These are phyloP conservation scores for Diospyros kaki DNA, from an alignment of 148 eudicot species.

Conservation along the genomic window DNA sequence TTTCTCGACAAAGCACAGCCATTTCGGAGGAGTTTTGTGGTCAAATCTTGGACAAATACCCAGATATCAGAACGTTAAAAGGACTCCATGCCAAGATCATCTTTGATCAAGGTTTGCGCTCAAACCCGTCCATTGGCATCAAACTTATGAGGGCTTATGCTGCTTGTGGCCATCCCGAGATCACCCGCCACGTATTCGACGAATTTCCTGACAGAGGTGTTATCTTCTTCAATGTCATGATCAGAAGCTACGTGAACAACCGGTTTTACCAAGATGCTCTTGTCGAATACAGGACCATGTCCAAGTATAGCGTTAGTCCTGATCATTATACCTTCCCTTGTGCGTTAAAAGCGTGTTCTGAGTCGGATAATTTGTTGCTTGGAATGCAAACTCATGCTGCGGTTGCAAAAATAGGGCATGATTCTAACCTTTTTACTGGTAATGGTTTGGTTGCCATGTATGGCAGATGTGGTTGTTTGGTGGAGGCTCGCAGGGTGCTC, in stretches of 20 bases:
- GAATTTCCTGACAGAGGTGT: conserved; percentile 56
- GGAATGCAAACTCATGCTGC: conserved; percentile 57
- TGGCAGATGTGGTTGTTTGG: conserved; percentile 62
- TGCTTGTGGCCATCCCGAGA: conserved; percentile 33
- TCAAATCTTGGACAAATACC: conserved; percentile 50
- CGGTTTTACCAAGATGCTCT: conserved; percentile 47
- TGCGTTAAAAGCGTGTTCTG: conserved; percentile 68
- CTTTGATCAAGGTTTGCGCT: conserved; percentile 30
- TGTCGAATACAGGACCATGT: conserved; percentile 42
- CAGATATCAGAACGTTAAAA: conserved; percentile 50
- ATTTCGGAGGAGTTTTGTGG: conserved; percentile 35
- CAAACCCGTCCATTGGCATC: conserved; percentile 46
- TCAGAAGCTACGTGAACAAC: conserved; percentile 72
- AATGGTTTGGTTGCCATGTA: conserved; percentile 77
- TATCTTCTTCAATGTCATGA: conserved; percentile 69
- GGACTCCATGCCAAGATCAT: conserved; percentile 51
- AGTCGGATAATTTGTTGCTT: conserved; percentile 39
- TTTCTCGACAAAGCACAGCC: conserved; percentile 18
- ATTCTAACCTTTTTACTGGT: conserved; percentile 46
- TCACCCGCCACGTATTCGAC: conserved; percentile 64
- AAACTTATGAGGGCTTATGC: conserved; percentile 77
- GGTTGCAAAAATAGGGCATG: conserved; percentile 47
- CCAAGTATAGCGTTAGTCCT: conserved; percentile 27
- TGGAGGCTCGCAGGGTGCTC: conserved; percentile 46
- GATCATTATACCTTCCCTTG: conserved; percentile 83